Conservation (phyloP, 192 early-diverging fungal species). For the Coemansia sp. region DNA sequence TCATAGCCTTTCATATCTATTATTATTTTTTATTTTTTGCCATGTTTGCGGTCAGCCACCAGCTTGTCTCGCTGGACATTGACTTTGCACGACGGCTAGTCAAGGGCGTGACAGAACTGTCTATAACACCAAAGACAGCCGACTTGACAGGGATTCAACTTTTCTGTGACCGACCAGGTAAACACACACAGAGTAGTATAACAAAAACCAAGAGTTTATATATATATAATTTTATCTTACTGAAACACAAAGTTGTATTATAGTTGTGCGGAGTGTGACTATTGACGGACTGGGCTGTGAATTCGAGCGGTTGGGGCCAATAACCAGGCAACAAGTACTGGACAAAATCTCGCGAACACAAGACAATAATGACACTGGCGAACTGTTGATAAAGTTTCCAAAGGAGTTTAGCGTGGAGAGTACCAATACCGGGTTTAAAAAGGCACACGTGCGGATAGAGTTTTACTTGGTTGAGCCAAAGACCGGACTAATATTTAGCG, state of each 20-base stretch:
- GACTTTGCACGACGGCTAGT: constrained; percentile 35
- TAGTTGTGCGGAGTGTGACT: constrained; percentile 33
- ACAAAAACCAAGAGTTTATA: not conserved
- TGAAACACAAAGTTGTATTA: not conserved
- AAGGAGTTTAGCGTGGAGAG: constrained; percentile 7
- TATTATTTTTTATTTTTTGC: not conserved
- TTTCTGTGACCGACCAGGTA: constrained; percentile 53
- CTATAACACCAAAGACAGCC: constrained; percentile 31
- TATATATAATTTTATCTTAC: not conserved
- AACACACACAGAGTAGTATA: not conserved
- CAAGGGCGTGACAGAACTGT: constrained; percentile 52
- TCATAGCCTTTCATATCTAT: too few species aligned
- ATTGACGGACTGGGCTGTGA: constrained; percentile 30
- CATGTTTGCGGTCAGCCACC: constrained; percentile 48
- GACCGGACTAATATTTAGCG: constrained; percentile 35
- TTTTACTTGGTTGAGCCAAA: constrained; percentile 41
- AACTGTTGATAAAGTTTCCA: constrained; percentile 33
- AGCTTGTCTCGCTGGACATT: constrained; percentile 53
- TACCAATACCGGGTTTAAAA: not conserved
- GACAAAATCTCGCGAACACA: constrained; percentile 19
- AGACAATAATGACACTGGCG: constrained; percentile 18
- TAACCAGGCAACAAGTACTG: constrained; percentile 28
- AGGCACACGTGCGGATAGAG: constrained; percentile 41
- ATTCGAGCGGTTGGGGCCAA: constrained; percentile 24
- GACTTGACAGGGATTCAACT: constrained; percentile 24